phyloP scores from a whole-genome alignment of 306 rosid genomes.

The Trifolium repens region DNA sequence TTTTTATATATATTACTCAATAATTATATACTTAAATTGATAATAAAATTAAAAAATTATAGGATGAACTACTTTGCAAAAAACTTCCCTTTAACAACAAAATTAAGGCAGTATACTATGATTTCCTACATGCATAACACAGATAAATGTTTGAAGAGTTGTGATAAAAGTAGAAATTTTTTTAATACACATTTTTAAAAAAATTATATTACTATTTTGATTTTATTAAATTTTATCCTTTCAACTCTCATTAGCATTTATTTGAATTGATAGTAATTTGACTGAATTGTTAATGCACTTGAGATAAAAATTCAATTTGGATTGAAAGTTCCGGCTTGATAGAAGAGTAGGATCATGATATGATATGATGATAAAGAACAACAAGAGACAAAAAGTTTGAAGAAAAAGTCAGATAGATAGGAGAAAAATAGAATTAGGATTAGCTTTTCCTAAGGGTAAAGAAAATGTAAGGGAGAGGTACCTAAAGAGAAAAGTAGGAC shows the following conservation, averaged over 20 bases:
- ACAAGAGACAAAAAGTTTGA: slow-evolving; percentile 54
- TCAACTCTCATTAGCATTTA: not conserved
- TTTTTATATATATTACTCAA: too few species aligned
- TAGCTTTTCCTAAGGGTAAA: slow-evolving; percentile 38
- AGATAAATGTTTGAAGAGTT: too few species aligned
- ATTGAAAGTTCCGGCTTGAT: not conserved
- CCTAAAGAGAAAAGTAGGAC: slow-evolving; percentile 51
- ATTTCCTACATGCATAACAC: too few species aligned
- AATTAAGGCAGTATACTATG: too few species aligned
- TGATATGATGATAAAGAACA: slow-evolving; percentile 41
- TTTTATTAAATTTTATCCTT: too few species aligned
- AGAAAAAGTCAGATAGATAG: slow-evolving; percentile 45
- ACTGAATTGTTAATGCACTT: not conserved
- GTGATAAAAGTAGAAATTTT: too few species aligned
- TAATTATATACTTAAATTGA: too few species aligned
- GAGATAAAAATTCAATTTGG: slow-evolving; percentile 38
- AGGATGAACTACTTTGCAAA: too few species aligned
- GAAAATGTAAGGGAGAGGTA: slow-evolving; percentile 21
- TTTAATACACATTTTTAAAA: too few species aligned
- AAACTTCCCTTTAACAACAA: too few species aligned
- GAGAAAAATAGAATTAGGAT: slow-evolving; percentile 35
- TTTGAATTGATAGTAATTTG: not conserved
- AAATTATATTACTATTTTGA: too few species aligned
- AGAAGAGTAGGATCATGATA: slow-evolving; percentile 28
- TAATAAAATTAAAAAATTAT: too few species aligned